A percentile compares a stretch with the other conserved stretches of the same genome.
These are phyloP conservation scores for Tricholoma matsutake DNA, from an alignment of 768 basidiomycete genomes.

Conservation along the genomic window DNA sequence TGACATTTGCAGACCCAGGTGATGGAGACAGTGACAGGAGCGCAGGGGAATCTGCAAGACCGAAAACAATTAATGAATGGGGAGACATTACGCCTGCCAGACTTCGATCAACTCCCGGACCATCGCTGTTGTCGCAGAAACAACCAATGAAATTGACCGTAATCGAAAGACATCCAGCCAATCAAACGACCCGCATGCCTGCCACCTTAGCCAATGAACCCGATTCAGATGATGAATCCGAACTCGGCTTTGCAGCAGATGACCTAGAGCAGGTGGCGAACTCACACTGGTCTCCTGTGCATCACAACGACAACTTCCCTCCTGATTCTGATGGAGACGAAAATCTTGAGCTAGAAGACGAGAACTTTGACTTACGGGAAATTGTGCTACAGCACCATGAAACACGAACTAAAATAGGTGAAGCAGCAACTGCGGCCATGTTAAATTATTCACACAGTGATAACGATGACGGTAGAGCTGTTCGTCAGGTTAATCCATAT, in stretches of 20 bases:
- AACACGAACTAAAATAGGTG: constrained; percentile 55
- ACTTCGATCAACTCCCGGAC: constrained; percentile 37
- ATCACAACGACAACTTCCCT: neutral
- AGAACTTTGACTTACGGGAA: constrained; percentile 63
- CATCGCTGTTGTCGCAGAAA: constrained; percentile 35
- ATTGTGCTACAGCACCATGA: constrained; percentile 68
- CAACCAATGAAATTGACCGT: constrained; percentile 67
- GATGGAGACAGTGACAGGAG: constrained; percentile 21
- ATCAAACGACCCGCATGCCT: constrained; percentile 17
- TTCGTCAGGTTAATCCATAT: neutral
- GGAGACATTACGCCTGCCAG: constrained; percentile 54
- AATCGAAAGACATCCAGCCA: constrained; percentile 56
- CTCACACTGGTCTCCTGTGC: neutral
- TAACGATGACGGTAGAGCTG: constrained; percentile 45
- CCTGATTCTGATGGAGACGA: constrained; percentile 30
- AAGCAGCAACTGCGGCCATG: constrained; percentile 51
- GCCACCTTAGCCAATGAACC: constrained; percentile 16
- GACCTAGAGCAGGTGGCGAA: constrained; percentile 20
- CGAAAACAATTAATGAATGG: constrained; percentile 34
- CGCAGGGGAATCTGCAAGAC: constrained; percentile 10
- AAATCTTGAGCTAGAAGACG: constrained; percentile 36
- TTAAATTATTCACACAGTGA: constrained; percentile 41
- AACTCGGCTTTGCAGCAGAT: constrained; percentile 28
- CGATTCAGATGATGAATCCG: constrained; percentile 75
- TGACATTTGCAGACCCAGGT: constrained; percentile 55